Evolutionary conservation across 345 rosid species (phyloP).

Genomic region (Toxicodendron radicans): DNA sequence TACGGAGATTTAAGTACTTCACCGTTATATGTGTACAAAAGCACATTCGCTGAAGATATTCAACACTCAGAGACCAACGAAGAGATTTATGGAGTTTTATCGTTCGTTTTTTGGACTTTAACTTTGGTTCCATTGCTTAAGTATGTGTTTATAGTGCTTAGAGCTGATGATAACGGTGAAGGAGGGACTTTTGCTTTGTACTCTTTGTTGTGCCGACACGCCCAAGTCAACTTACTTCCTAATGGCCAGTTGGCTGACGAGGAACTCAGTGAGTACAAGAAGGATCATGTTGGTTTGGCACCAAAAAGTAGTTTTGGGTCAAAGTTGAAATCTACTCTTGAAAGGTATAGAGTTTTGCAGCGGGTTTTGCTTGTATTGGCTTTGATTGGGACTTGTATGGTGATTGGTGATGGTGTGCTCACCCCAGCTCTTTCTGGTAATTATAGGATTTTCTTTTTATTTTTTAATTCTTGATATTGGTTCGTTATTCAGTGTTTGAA

Average conservation of each 20-base stretch:
- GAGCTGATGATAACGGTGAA: slow-evolving; percentile 93
- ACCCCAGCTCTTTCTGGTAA: slow-evolving; percentile 89
- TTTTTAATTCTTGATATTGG: slow-evolving; percentile 1
- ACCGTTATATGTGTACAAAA: slow-evolving; percentile 79
- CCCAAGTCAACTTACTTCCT: slow-evolving; percentile 81
- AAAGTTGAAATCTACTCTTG: slow-evolving; percentile 61
- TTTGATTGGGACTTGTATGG: slow-evolving; percentile 95
- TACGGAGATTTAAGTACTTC: slow-evolving; percentile 93
- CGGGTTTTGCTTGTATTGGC: slow-evolving; percentile 70
- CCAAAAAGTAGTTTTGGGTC: slow-evolving; percentile 49
- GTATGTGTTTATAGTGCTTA: slow-evolving; percentile 76
- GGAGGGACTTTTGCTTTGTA: slow-evolving; percentile 94
- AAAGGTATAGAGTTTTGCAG: slow-evolving; percentile 70
- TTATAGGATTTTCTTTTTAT: slow-evolving; percentile 7
- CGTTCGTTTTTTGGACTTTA: slow-evolving; percentile 88
- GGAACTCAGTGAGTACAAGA: slow-evolving; percentile 66
- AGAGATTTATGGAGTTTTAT: slow-evolving; percentile 86
- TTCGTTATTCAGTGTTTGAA: background rate
- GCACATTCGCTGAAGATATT: slow-evolving; percentile 78
- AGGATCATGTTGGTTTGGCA: slow-evolving; percentile 30
- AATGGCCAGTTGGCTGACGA: slow-evolving; percentile 79
- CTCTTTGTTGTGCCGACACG: slow-evolving; percentile 83
- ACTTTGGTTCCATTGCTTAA: slow-evolving; percentile 83
- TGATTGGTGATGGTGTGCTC: slow-evolving; percentile 90
- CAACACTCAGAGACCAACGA: slow-evolving; percentile 74